Evolutionary conservation across 2,329 filamentous ascomycete species (phyloP), one percentile per base, ranked within the genome.

Genomic region (Calonectria ilicicola): DNA sequence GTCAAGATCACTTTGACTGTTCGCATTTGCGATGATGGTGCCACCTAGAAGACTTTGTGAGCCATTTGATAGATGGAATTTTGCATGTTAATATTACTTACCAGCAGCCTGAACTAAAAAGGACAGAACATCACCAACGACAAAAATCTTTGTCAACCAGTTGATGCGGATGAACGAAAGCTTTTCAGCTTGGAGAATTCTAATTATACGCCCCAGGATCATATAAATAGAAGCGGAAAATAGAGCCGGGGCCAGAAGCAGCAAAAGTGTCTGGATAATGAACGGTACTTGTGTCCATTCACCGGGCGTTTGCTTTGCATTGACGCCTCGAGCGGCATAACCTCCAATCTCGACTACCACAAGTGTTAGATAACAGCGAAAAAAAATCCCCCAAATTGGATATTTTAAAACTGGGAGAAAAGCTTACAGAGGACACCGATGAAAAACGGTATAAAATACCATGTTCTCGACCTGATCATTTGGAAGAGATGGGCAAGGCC

Each of bases 321-420:
- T 84, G 42, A 70, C 42, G 5, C 46, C 62, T 44, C 86, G 82
- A 9, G 82, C 82, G 8, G 80, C 81, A 70, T 85, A 87, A 35
- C 86, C 86, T 15, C 80, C 79, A 2, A 83, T 73, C 75, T 88
- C 84, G 26, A 77, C 77, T 76, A 29, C 8, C 2, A 29, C 2
- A 9, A n/a, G 7, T 8, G 27, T 69, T 65, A 65, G 67, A 47
- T 26, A 2, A 23, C 8, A 3, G 10, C 27, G 5, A n/a, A 29
- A 17, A 23, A 12, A 9, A 26, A 14, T 35, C 38, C 6, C 5
- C n/a, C n/a, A n/a, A 19, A 9, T 35, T 8, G 6, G 21, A 19
- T 15, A n/a, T 4, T 8, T 26, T 26, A 6, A 38, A 4, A 21
- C 4, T 44, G 6, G 15, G 19, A 8, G 19, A 5, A 0, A 26